A percentile compares a stretch with the other conserved stretches of the same genome.
phyloP scores from a whole-genome alignment of 2,329 filamentous ascomycete genomes.

The Fusarium sp. region DNA sequence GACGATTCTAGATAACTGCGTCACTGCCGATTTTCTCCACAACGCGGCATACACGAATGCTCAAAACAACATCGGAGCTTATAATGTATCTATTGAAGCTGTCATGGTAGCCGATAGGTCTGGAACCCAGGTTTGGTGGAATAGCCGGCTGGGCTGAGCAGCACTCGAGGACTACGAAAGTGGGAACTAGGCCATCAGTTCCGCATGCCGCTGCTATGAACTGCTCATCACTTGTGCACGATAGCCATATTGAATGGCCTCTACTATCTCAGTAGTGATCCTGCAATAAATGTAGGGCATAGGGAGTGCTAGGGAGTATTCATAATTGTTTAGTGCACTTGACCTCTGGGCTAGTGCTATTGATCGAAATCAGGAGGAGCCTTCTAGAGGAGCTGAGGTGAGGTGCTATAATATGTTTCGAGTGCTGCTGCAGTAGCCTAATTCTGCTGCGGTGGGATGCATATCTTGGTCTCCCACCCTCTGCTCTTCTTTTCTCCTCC shows the following conservation, averaged over 20 bases:
- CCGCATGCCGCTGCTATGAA: not conserved
- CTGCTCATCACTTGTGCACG: not conserved
- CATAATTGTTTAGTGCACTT: not conserved
- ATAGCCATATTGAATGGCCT: not conserved
- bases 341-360: not conserved
- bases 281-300: not conserved
- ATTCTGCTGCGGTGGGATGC: not conserved
- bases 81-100: fast-evolving
- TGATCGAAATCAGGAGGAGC: not conserved
- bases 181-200: not conserved
- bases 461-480: not conserved
- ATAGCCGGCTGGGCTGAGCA: not conserved
- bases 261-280: not conserved
- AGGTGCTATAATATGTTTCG: not conserved
- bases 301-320: not conserved
- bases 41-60: not conserved
- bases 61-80: not conserved
- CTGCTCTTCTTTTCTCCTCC: not conserved
- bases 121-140: not conserved
- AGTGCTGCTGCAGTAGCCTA: not conserved
- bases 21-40: not conserved
- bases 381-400: not conserved
- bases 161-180: not conserved
- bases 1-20: not conserved
- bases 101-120: not conserved